Base-by-base conservation (phyloP, 164 flowering plant species). In the Macadamia integrifolia region DNA sequence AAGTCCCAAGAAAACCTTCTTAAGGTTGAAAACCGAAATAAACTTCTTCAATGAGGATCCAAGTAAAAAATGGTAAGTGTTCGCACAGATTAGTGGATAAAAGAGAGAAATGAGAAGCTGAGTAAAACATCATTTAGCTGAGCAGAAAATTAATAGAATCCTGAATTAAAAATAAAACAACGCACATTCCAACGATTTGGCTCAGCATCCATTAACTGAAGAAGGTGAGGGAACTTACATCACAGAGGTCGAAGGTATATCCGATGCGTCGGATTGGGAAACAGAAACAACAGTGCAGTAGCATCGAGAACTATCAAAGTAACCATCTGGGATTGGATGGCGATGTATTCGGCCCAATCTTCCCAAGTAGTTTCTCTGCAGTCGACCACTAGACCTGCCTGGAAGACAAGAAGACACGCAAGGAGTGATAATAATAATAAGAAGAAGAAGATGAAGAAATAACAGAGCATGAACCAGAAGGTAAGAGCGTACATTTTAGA, bases 171-270 rank as follows among this genome's bases (percentile, higher is more conserved):
- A 35, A 35, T 35, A 46, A 35, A 35, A 35, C 3, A 35, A 35
- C 0, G 40, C 0, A 35, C 3, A 35, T 35, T 5, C 40, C 40
- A 35, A 35, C 3, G 40, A 35, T 35, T 5, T 35, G 5, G 40
- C 40, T 5, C 3, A 35, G 5, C 40, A 35, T 35, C 5, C 40
- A 2, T 35, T 35, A 35, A 35, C 40, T 35, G 40, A 35, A 35
- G 40, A 5, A 5, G 40, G 40, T 23, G 23, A 23, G 40, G 5
- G 3, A 35, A 35, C 68, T 73, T 78, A 86, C 87, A 65, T 84
- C 17, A 75, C 71, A 50, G 80, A 48, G 62, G 70, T 80, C 11
- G 82, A 30, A 50, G 85, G 65, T 58, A 63, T 65, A 53, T 72
- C 84, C 3, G 76, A 58, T 30, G 35, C 66, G 15, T 72, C 50